Percentiles rank a stretch among this genome's conserved stretches.
These are phyloP conservation scores for Neurospora intermedia DNA, from an alignment of 495 filamentous ascomycete species.

Conservation along the genomic window DNA sequence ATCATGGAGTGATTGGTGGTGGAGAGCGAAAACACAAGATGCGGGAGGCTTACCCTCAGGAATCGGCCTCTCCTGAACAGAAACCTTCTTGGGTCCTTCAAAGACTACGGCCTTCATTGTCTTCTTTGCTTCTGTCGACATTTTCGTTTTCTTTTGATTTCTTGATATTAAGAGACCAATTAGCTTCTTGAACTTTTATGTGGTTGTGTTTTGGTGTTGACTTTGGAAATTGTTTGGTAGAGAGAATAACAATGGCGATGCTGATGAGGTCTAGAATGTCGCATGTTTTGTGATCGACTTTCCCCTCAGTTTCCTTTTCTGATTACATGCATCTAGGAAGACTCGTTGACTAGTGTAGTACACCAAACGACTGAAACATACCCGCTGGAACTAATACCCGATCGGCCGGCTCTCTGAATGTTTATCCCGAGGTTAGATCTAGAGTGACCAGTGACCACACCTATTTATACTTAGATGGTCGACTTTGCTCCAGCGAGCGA, in stretches of 20 bases:
- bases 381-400: not conserved
- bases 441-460: not conserved
- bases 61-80: conserved; percentile 53
- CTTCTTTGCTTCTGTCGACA: not conserved
- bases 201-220: not conserved
- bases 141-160: not conserved
- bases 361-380: not conserved
- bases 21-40: too few species aligned
- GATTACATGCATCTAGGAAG: not conserved
- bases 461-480: not conserved
- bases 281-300: not conserved
- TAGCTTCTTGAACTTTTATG: not conserved
- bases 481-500: not conserved
- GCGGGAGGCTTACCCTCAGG: conserved; percentile 26
- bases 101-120: conserved; percentile 66
- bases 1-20: too few species aligned
- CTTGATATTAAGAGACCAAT: not conserved
- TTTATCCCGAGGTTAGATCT: not conserved
- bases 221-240: not conserved
- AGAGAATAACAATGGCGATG: not conserved
- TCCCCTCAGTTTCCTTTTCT: not conserved
- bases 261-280: not conserved
- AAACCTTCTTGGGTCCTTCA: conserved; percentile 50
- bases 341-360: not conserved
- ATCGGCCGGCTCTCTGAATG: not conserved